Conservation (phyloP, 768 basidiomycete species). For the Melanogaster broomeanus region DNA sequence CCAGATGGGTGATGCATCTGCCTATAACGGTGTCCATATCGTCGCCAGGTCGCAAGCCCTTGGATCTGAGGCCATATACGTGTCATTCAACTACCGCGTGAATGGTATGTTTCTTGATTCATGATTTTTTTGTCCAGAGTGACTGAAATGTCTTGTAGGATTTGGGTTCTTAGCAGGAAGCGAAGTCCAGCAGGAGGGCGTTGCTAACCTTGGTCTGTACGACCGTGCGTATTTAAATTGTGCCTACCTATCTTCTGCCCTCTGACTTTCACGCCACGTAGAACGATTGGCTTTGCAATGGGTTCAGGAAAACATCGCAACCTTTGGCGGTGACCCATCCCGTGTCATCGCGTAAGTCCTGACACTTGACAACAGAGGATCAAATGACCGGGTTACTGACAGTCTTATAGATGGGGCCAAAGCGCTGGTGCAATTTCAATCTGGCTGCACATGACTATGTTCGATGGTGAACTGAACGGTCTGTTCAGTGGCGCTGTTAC, state of each 20-base stretch:
- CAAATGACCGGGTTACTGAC: not conserved
- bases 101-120: conserved; percentile 21
- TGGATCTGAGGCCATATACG: conserved; percentile 35
- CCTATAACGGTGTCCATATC: conserved; percentile 19
- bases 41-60: conserved; percentile 32
- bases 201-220: conserved; percentile 47
- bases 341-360: conserved; percentile 36
- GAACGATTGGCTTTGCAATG: conserved; percentile 45
- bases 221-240: conserved; percentile 35
- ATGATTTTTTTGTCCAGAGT: not conserved
- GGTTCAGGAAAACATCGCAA: conserved; percentile 42
- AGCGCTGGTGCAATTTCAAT: conserved; percentile 38
- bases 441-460: conserved; percentile 21
- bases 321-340: conserved; percentile 46
- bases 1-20: conserved; percentile 27
- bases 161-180: conserved; percentile 42
- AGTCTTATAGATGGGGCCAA: conserved; percentile 27
- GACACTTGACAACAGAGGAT: conserved; percentile 7
- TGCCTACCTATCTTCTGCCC: not conserved
- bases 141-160: conserved; percentile 2
- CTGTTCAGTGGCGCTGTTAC: conserved; percentile 12
- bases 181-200: conserved; percentile 36
- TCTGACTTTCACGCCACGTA: not conserved
- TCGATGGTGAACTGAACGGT: conserved; percentile 14
- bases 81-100: conserved; percentile 37